phyloP scores from a whole-genome alignment of 768 basidiomycete species.

The Candolleomyces aberdarensis region DNA sequence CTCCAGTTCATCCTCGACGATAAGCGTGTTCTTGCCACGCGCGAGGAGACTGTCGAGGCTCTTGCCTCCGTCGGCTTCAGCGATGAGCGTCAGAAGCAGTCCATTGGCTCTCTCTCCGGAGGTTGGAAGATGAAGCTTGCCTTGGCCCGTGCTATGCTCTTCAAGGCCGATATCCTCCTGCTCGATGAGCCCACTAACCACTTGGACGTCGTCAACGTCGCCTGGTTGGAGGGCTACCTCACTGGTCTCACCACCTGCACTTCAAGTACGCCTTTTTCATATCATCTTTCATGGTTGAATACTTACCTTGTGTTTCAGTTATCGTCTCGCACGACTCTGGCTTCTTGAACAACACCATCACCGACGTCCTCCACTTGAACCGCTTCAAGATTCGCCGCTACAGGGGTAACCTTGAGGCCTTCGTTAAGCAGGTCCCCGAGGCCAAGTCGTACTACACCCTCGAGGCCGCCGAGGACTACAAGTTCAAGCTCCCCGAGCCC shows the following conservation, averaged over 20 bases:
- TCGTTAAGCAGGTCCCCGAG: constrained; percentile 93
- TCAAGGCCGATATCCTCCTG: constrained; percentile 95
- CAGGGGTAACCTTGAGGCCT: constrained; percentile 91
- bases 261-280: constrained; percentile 57
- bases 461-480: constrained; percentile 94
- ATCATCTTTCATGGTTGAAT: not conserved
- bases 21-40: constrained; percentile 69
- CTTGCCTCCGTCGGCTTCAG: constrained; percentile 91
- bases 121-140: constrained; percentile 99
- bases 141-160: constrained; percentile 93
- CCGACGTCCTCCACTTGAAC: constrained; percentile 95
- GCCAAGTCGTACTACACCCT: constrained; percentile 98
- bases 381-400: constrained; percentile 97
- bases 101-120: constrained; percentile 91
- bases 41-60: constrained; percentile 74
- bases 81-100: constrained; percentile 77
- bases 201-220: constrained; percentile 95
- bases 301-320: constrained; percentile 42
- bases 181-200: constrained; percentile 98
- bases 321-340: constrained; percentile 97
- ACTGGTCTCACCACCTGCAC: constrained; percentile 86
- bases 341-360: constrained; percentile 98
- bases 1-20: constrained; percentile 85
- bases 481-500: constrained; percentile 96
- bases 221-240: constrained; percentile 96